Percentiles rank a stretch among this genome's conserved stretches.
phyloP scores from a whole-genome alignment of 352 stramenopile species.

The Phytopythium ostracodes region DNA sequence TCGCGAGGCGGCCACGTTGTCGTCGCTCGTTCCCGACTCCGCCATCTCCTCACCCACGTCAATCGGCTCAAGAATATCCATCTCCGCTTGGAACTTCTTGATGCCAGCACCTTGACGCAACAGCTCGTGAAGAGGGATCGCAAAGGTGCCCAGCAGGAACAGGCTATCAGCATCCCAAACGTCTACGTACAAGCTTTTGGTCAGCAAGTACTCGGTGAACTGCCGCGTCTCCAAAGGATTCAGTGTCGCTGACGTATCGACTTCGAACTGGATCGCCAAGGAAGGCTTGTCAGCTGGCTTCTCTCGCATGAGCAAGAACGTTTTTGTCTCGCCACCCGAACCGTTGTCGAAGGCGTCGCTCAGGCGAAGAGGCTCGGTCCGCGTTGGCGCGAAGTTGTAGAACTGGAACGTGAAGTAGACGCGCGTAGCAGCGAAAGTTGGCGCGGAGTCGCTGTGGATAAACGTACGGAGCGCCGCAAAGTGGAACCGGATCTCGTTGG shows the following conservation, averaged over 20 bases:
- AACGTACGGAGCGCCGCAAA: slow-evolving; percentile 79
- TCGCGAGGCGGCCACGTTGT: not conserved
- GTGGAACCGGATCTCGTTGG: slow-evolving; percentile 88
- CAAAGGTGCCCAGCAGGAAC: slow-evolving; percentile 83
- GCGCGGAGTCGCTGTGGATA: not conserved
- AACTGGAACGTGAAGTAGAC: slow-evolving; percentile 94
- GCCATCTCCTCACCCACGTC: slow-evolving; percentile 9
- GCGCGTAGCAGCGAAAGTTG: slow-evolving; percentile 14
- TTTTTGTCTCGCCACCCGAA: slow-evolving; percentile 24
- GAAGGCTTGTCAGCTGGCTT: slow-evolving; percentile 56
- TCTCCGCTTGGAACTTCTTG: slow-evolving; percentile 88
- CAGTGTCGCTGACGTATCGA: slow-evolving; percentile 55
- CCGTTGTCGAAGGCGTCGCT: slow-evolving; percentile 49
- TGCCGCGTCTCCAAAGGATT: slow-evolving; percentile 61
- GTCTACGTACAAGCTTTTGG: slow-evolving; percentile 86
- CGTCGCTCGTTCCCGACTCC: slow-evolving; percentile 7
- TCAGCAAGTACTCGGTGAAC: slow-evolving; percentile 88
- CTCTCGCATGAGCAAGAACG: slow-evolving; percentile 64
- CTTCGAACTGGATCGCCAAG: slow-evolving; percentile 68
- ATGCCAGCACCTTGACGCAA: slow-evolving; percentile 87
- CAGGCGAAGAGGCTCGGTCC: slow-evolving; percentile 77
- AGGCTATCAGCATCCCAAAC: slow-evolving; percentile 93
- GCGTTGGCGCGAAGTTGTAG: slow-evolving; percentile 85
- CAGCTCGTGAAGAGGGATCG: slow-evolving; percentile 83
- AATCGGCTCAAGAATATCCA: slow-evolving; percentile 44